Base-by-base conservation (phyloP, 2,329 filamentous ascomycete species). In the Bipolaris sorokiniana region DNA sequence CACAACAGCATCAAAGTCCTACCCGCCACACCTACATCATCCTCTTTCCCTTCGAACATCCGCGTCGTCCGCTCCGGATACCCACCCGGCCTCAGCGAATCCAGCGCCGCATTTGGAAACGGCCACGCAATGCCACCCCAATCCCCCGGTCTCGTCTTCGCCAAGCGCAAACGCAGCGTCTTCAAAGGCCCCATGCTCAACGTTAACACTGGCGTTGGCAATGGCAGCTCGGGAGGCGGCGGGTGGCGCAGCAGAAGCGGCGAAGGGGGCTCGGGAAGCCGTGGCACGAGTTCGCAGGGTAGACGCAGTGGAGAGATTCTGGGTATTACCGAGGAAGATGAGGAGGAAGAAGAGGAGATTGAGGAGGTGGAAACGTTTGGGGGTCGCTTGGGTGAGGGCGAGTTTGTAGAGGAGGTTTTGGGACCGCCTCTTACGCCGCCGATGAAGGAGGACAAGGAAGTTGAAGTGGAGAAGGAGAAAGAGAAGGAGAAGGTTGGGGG, bases 1-100 rank as follows among this genome's bases (percentile, higher is more conserved):
- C 92, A 97, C 73, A 86, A 91, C 65, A 96, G 70, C 41, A 90
- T 98, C 68, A 98, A 98, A 78, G 90, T 98, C n/a, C 86, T 98
- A 2, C 94, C 95, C 1, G 91, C 91, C 0, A 97, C 93, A 0
- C 94, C 94, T 0, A 93, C 90, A 0, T 67, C 63, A 3, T 77
- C 84, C 2, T 81, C 86, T 1, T 96, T 98, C 68, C 93, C 94
- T 0, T 90, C 88, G 49, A 96, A 93, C 64, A 90, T 97, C 58
- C 88, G 94, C 2, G 82, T 97, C 11, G 91, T 94, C 1, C 86
- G 92, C 28, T 49, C 59, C 13, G 61, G 61, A 22, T 87, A 83
- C 13, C 75, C 81, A 0, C 44, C 58, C 1, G 42, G 51, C 7
- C 48, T 62, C 31, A 61, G 55, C 23, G 73, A 78, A 56, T 69